Conservation (phyloP, 2,329 filamentous ascomycete species). For the Fusarium sp. region DNA sequence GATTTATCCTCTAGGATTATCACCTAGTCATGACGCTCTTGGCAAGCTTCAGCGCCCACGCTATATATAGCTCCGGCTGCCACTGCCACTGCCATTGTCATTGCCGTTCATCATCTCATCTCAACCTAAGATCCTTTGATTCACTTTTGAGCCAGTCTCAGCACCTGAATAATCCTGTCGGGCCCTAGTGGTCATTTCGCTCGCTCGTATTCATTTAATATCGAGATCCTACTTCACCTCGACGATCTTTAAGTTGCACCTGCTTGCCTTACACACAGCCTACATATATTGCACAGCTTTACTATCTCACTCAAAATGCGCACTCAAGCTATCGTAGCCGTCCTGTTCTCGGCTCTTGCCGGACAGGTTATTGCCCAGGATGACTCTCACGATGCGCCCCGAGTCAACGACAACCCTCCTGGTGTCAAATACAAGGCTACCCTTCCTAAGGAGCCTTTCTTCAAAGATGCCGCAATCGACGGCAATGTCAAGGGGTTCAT, state of each 20-base stretch:
- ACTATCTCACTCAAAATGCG: slow-evolving; percentile 36
- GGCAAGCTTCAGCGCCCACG: slow-evolving; percentile 26
- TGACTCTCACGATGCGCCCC: slow-evolving; percentile 56
- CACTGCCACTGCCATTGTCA: slow-evolving; percentile 4
- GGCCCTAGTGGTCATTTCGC: slow-evolving; percentile 28
- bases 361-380: slow-evolving; percentile 48
- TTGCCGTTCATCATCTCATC: slow-evolving; percentile 5
- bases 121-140: slow-evolving; percentile 13
- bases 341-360: slow-evolving; percentile 46
- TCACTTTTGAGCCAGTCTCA: slow-evolving; percentile 31
- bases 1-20: slow-evolving; percentile 1
- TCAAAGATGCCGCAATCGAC: slow-evolving; percentile 57
- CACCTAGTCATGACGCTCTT: slow-evolving; percentile 25
- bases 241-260: background rate
- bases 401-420: slow-evolving; percentile 66
- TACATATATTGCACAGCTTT: slow-evolving; percentile 3
- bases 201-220: slow-evolving; percentile 22
- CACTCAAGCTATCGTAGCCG: slow-evolving; percentile 38
- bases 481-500: slow-evolving; percentile 68
- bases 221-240: background rate
- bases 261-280: slow-evolving; percentile 18
- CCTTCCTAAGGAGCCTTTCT: slow-evolving; percentile 66
- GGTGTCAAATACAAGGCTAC: slow-evolving; percentile 66
- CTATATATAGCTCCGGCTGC: slow-evolving; percentile 32
- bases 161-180: slow-evolving; percentile 6